Conservation (phyloP, 345 rosid genomes). For the Orychophragmus violaceus region DNA sequence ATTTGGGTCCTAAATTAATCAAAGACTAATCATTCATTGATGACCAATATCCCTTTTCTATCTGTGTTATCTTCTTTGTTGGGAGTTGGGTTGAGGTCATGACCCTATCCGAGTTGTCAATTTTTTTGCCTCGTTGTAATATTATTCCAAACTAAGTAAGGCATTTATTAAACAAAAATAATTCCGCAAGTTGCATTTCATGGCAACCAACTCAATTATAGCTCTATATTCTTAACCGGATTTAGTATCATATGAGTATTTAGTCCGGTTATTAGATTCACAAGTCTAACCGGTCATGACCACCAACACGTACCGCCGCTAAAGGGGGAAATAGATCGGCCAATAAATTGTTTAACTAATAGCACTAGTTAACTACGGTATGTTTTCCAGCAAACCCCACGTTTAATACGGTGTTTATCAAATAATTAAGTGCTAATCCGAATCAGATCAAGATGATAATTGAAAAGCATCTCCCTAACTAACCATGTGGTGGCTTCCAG, state of each 20-base stretch:
- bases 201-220: constrained; percentile 26
- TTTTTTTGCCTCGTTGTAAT: constrained; percentile 22
- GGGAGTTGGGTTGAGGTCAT: constrained; percentile 27
- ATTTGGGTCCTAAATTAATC: constrained; percentile 15
- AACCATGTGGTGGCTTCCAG: constrained; percentile 31
- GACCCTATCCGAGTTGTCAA: constrained; percentile 29
- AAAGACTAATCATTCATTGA: constrained; percentile 17
- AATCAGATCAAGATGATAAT: constrained; percentile 32
- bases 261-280: too few relatives aligned
- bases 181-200: constrained; percentile 22
- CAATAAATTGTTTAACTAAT: background rate
- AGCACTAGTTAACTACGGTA: constrained; percentile 4
- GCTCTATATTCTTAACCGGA: background rate
- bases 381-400: constrained; percentile 34
- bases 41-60: constrained; percentile 25
- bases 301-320: constrained; percentile 1
- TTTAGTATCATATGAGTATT: too few relatives aligned
- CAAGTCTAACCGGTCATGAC: constrained; percentile 3
- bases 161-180: constrained; percentile 9
- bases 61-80: constrained; percentile 29
- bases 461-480: constrained; percentile 27
- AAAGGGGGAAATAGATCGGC: constrained; percentile 18
- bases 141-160: constrained; percentile 20
- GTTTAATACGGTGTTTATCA: constrained; percentile 25
- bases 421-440: constrained; percentile 27